These are phyloP conservation scores for Hypoxylon subgilvum DNA, from an alignment of 495 filamentous ascomycete genomes.

Conservation along the genomic window DNA sequence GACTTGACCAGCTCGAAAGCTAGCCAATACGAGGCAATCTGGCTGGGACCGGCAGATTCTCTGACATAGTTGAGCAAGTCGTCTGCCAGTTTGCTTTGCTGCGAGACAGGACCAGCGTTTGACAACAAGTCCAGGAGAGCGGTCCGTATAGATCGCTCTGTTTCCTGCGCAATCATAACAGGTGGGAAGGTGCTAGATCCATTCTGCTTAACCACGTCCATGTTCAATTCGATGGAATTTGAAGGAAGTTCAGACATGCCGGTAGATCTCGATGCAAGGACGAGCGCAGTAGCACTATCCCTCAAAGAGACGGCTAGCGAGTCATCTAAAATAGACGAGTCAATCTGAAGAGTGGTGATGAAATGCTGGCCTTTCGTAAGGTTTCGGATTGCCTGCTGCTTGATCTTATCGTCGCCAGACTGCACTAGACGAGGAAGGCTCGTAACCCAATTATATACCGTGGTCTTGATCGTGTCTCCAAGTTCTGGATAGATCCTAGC, in stretches of 20 bases:
- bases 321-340: constrained; percentile 72
- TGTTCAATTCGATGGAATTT: constrained; percentile 27
- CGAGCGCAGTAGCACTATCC: constrained; percentile 61
- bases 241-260: constrained; percentile 39
- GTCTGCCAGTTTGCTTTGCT: constrained; percentile 57
- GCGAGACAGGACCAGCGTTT: constrained; percentile 49
- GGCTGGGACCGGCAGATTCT: constrained; percentile 58
- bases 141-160: constrained; percentile 66
- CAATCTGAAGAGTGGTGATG: constrained; percentile 67
- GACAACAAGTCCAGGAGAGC: constrained; percentile 56
- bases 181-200: constrained; percentile 57
- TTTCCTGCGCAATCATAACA: constrained; percentile 67
- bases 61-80: constrained; percentile 66
- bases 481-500: constrained; percentile 68
- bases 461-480: constrained; percentile 70
- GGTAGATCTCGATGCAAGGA: constrained; percentile 45
- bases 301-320: constrained; percentile 67
- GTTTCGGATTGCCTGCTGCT: constrained; percentile 72
- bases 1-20: constrained; percentile 71
- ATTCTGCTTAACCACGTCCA: constrained; percentile 26
- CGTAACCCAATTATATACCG: constrained; percentile 79
- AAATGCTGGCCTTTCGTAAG: constrained; percentile 76
- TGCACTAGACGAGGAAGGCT: constrained; percentile 84
- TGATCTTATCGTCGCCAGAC: constrained; percentile 77
- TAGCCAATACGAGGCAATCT: constrained; percentile 82